Base-by-base conservation (phyloP, 495 filamentous ascomycete genomes). In the Glutinoglossum americanum region DNA sequence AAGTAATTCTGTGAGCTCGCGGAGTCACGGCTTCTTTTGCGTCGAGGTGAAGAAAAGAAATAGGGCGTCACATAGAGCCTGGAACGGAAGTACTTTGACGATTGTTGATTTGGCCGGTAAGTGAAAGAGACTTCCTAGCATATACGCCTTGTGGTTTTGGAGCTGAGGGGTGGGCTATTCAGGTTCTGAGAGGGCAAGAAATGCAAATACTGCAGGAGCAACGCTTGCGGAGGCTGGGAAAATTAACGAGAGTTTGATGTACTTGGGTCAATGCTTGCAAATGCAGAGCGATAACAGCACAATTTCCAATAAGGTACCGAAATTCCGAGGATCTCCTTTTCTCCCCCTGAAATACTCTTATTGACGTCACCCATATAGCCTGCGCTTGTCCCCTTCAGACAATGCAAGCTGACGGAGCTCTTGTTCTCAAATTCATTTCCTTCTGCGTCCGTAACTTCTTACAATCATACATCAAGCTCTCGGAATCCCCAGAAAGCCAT, bases 201-300 rank as follows among this genome's bases (percentile, higher is more conserved):
- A 88, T 57, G 89, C 93, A 15, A 94, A 95, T 71, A 96, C 93
- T 21, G 83, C 87, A 0, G 90, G 92, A 21, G 81, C 87, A 0
- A 95, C 89, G 0, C 77, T 98, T 1, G 89, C 83, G 0, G 92
- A 98, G 69, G 93, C 92, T 23, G 93, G 92, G 19, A 95, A 94
- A 68, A 98, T 98, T 64, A 98, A 98, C 65, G 89, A 95, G 66
- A 89, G 83, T 63, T 69, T 98, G 64, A 98, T 98, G 93, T 96
- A 94, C 67, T 79, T 98, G 0, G 92, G 92, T 0, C 93, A 97
- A 66, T 97, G 93, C 66, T 73, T 98, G 62, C 92, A 98, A 67
- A 87, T 95, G 81, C 93, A 96, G 68, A 87, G 81, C 59, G 84
- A 87, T 62, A 53, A 53, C 17, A 73, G 81, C 41, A 81, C 79